These are phyloP conservation scores for Falciphora oryzae DNA, from an alignment of 2,329 filamentous ascomycete genomes.

Conservation along the genomic window DNA sequence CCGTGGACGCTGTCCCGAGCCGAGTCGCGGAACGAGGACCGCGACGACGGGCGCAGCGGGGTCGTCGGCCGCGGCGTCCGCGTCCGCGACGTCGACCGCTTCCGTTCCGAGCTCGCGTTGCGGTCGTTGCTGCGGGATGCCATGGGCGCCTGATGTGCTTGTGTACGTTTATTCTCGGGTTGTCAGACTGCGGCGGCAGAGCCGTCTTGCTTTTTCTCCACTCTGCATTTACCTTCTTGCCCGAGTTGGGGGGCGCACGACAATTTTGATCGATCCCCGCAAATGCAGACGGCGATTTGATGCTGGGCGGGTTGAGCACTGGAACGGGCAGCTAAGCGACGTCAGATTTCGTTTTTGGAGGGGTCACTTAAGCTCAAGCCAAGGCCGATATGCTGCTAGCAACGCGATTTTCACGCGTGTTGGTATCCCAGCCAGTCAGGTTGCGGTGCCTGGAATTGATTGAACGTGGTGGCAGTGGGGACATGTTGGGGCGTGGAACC, in stretches of 20 bases:
- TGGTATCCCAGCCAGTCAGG: background rate
- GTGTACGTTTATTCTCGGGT: background rate
- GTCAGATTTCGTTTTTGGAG: too few relatives aligned
- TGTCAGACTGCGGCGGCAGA: background rate
- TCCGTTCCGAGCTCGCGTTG: conserved; percentile 15
- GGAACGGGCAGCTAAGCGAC: too few relatives aligned
- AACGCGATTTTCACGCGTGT: too few relatives aligned
- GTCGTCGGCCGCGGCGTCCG: conserved; percentile 78
- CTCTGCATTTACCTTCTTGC: too few relatives aligned
- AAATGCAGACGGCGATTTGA: background rate
- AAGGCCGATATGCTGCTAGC: too few relatives aligned
- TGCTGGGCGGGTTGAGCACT: background rate
- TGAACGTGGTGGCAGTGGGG: background rate
- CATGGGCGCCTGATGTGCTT: background rate
- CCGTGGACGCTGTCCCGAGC: conserved; percentile 50
- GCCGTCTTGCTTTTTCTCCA: background rate
- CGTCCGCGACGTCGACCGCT: conserved; percentile 54
- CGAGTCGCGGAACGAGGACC: conserved; percentile 79
- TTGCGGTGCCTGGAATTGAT: background rate
- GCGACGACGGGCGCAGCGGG: conserved; percentile 82
- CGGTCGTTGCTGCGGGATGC: conserved; percentile 2
- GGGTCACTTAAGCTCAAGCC: too few relatives aligned
- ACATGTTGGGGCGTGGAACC: background rate
- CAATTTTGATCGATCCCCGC: too few relatives aligned
- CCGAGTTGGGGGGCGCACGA: background rate